Evolutionary conservation across 1,139 yeast genomes (phyloP).

Genomic region (Yamadazyma blattariae): DNA sequence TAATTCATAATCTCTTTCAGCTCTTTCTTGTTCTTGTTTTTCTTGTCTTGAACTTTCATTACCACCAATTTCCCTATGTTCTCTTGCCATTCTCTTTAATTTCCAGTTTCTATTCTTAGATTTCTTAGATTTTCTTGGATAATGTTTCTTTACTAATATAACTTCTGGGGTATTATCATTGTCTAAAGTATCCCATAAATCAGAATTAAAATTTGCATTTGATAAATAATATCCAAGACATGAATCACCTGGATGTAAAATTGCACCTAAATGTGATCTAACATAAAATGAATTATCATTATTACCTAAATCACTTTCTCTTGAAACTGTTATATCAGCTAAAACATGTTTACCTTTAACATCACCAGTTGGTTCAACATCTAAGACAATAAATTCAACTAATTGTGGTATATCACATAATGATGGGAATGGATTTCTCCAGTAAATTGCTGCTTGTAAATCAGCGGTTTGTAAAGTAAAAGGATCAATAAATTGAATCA

Average conservation of each 20-base stretch:
- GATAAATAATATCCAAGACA: slow-evolving; percentile 85
- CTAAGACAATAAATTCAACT: slow-evolving; percentile 87
- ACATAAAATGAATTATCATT: slow-evolving; percentile 80
- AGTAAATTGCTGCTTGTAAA: slow-evolving; percentile 69
- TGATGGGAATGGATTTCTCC: slow-evolving; percentile 84
- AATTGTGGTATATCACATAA: slow-evolving; percentile 74
- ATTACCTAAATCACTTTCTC: slow-evolving; percentile 81
- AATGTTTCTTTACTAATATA: slow-evolving; percentile 85
- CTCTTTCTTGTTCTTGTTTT: slow-evolving; percentile 85
- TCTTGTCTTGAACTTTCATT: slow-evolving; percentile 74
- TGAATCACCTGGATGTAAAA: slow-evolving; percentile 94
- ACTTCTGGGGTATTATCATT: slow-evolving; percentile 78
- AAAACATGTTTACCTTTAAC: slow-evolving; percentile 77
- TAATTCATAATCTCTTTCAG: slow-evolving; percentile 91
- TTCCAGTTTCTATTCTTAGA: slow-evolving; percentile 88
- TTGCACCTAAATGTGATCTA: slow-evolving; percentile 88
- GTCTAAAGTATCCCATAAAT: slow-evolving; percentile 73
- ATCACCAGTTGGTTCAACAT: slow-evolving; percentile 90
- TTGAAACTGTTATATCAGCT: slow-evolving; percentile 87
- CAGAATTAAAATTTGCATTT: slow-evolving; percentile 84
- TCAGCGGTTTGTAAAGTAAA: slow-evolving; percentile 79
- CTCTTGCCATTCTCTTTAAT: slow-evolving; percentile 96
- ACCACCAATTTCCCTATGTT: slow-evolving; percentile 85
- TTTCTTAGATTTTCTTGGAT: slow-evolving; percentile 75
- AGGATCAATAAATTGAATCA: slow-evolving; percentile 85